These are phyloP conservation scores for Aspergillus sp. DNA, from an alignment of 2,329 filamentous ascomycete species.

Conservation along the genomic window DNA sequence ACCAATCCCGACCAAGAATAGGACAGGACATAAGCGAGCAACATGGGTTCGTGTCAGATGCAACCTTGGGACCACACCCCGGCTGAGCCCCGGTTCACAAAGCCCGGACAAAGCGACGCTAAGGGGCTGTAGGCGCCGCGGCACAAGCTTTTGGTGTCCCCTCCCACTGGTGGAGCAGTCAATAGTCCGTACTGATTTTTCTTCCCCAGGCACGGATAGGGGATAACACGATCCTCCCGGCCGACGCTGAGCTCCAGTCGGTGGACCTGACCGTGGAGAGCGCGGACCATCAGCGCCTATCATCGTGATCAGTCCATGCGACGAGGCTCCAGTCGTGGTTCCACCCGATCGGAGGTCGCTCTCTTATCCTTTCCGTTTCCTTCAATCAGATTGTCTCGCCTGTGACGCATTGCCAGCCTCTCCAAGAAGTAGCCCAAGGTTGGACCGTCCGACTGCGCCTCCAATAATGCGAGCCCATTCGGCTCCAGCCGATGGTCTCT, in stretches of 20 bases:
- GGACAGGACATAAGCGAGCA: not conserved
- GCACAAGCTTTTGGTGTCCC: conserved; percentile 12
- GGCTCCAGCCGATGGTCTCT: not conserved
- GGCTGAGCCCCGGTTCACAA: not conserved
- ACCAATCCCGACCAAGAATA: not conserved
- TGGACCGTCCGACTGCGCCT: not conserved
- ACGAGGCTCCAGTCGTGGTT: conserved; percentile 12
- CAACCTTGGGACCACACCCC: conserved; percentile 3
- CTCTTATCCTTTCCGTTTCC: conserved; percentile 9
- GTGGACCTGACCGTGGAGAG: not conserved
- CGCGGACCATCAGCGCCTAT: conserved; percentile 5
- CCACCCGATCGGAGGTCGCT: conserved; percentile 14
- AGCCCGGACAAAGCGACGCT: not conserved
- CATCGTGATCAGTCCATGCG: not conserved
- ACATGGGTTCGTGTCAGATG: conserved; percentile 1
- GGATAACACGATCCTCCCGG: conserved; percentile 10
- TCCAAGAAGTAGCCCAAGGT: conserved; percentile 4
- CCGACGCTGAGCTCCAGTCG: not conserved
- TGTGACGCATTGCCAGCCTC: conserved; percentile 4
- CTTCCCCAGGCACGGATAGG: conserved; percentile 12
- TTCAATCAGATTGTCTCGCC: conserved; percentile 20
- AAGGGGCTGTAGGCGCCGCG: conserved; percentile 1
- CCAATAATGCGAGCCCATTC: conserved; percentile 1
- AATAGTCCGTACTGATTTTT: not conserved
- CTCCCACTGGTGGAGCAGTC: not conserved